These are phyloP conservation scores for Amanita subjunquillea DNA, from an alignment of 768 basidiomycete species.

Conservation along the genomic window DNA sequence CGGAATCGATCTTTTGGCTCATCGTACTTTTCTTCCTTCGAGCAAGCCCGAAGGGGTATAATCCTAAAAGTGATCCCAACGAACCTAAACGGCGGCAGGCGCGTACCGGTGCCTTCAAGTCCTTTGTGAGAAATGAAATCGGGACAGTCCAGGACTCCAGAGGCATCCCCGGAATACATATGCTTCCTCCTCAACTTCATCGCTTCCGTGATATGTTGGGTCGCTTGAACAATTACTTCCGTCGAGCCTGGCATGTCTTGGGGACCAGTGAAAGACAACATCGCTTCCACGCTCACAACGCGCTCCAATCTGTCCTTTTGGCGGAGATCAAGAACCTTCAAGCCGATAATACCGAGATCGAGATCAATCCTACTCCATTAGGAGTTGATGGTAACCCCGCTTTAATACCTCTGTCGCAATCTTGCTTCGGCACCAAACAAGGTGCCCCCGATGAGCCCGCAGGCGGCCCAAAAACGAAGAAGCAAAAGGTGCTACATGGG, in stretches of 20 bases:
- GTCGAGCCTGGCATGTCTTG: conserved; percentile 2
- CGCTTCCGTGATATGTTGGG: neutral
- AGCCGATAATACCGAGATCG: neutral
- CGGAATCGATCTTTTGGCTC: conserved; percentile 2
- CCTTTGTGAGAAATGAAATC: conserved; percentile 1
- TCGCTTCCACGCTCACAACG: conserved; percentile 2
- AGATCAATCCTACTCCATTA: neutral
- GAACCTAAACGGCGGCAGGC: neutral
- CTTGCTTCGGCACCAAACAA: neutral
- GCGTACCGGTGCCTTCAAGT: neutral
- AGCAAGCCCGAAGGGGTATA: conserved; percentile 1
- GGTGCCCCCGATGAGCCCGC: neutral
- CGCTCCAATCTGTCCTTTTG: conserved; percentile 1
- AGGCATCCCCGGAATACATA: neutral
- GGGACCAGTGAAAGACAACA: conserved; percentile 1
- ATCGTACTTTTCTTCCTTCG: conserved; percentile 1
- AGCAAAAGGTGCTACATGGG: neutral
- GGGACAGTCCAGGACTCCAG: conserved; percentile 2
- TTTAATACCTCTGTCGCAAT: conserved; percentile 2
- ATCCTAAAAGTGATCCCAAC: neutral
- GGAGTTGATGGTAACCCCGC: conserved; percentile 1
- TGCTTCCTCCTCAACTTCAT: conserved; percentile 3
- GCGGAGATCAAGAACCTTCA: conserved; percentile 2
- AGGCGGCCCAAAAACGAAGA: neutral
- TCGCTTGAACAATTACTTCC: conserved; percentile 1